Base-by-base conservation (phyloP, 2,329 filamentous ascomycete species). In the Microdochium trichocladiopsis region DNA sequence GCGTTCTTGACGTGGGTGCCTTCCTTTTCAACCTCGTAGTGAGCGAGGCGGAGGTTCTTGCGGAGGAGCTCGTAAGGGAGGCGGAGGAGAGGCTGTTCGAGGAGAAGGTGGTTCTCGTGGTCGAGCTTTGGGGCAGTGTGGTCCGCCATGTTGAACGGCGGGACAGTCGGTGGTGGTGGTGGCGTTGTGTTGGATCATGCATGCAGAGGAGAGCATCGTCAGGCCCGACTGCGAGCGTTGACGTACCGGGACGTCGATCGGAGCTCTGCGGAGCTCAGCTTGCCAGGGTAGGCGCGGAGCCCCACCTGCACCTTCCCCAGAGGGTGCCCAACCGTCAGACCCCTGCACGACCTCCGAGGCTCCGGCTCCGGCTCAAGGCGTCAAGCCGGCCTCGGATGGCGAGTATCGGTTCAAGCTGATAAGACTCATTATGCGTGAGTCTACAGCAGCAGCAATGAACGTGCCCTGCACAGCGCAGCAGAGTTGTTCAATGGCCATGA, bases 1-100 rank as follows among this genome's bases (percentile, higher is more conserved):
- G 77, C 70, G 22, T 80, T 78, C 62, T 83, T 83, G 57, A 90
- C 71, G 49, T 76, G 75, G 18, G 78, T 76, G 56, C 81, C 83
- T 60, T 88, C 83, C 65, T 85, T 86, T 65, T 93, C 88, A 66
- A 91, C 82, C 57, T 82, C 76, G 63, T 87, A 84, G 66, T 91
- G 88, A 45, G 88, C 88, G 3, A 86, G 84, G 63, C 95, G 94
- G 72, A 97, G 95, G 72, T 95, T 97, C 68, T 94, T 93, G 52
- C 91, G 87, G 22, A 95, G 85, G 53, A 96, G 87, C 67, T 97
- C 94, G 70, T 93, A 87, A 18, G 94, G 94, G 22, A 97, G 83
- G 31, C 92, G 90, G 59, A 99, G 84, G 58, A 97, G 87, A 3
- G 93, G 88, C 80, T 97, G 93, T 66, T 99, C 94, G 91, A 93